Evolutionary conservation across 768 basidiomycete species (phyloP).

Genomic region (Trametes maxima): DNA sequence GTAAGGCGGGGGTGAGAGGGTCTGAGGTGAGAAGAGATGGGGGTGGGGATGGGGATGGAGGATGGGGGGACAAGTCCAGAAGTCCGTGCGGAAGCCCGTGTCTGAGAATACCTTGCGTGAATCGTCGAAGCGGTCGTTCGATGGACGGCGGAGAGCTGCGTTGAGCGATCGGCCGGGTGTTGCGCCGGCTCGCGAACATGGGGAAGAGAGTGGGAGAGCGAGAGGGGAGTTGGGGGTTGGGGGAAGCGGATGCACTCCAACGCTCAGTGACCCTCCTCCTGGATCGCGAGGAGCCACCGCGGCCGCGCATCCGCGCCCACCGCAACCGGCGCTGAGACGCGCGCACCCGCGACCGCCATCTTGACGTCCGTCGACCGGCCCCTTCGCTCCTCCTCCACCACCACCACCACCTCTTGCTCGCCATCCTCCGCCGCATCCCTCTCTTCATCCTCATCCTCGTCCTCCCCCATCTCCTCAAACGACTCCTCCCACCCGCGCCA

Average conservation of each 20-base stretch:
- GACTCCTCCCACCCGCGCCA: conserved; percentile 30
- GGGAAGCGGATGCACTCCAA: neutral
- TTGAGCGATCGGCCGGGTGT: too few relatives aligned
- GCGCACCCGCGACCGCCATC: neutral
- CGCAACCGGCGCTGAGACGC: neutral
- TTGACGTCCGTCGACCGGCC: neutral
- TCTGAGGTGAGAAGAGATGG: neutral
- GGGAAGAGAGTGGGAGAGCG: too few relatives aligned
- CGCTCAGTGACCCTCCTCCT: conserved; percentile 1
- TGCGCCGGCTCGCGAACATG: too few relatives aligned
- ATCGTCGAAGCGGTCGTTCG: too few relatives aligned
- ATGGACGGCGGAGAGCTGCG: too few relatives aligned
- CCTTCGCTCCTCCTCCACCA: neutral
- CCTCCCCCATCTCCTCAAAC: conserved; percentile 7
- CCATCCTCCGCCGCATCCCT: conserved; percentile 1
- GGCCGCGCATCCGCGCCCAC: neutral
- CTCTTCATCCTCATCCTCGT: neutral
- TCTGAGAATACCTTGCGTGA: neutral
- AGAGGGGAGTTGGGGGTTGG: too few relatives aligned
- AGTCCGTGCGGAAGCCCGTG: conserved; percentile 3
- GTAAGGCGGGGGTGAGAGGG: neutral
- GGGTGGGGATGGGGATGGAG: too few relatives aligned
- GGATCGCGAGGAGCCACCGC: conserved; percentile 7
- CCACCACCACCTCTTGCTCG: neutral
- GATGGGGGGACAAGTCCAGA: too few relatives aligned